Evolutionary conservation across 371 early-diverging fungal species (phyloP), one percentile per base, ranked within the genome.

Genomic region (Phascolomyces articulosus): DNA sequence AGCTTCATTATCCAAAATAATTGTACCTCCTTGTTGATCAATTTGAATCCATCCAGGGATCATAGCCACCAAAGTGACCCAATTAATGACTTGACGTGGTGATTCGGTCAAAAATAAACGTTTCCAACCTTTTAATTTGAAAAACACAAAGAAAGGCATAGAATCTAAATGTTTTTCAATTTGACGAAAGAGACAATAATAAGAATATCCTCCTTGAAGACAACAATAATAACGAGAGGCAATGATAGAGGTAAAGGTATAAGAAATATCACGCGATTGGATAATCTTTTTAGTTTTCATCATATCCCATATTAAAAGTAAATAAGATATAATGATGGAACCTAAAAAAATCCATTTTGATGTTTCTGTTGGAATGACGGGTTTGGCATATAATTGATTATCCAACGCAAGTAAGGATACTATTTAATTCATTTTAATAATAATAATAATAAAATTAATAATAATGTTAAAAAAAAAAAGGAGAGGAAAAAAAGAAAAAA

Each of bases 41-140:
- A 72, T 59, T 13, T 74, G 58, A 4, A 76, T 61, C 79, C 77
- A 79, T 41, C 64, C 48, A 18, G 72, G 72, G 1, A 72, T 54
- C 16, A 79, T 34, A 2, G 69, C 74, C 16, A 66, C 55, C 28
- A 80, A 40, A 0, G 81, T 80, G 6, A 78, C 73, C n/a, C 72
- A 54, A 59, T 75, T 77, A 26, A 95, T 86, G 40, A 89, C 86
- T 67, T 92, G 92, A 51, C 96, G 91, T 23, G 95, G 95, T 1
- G 93, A 86, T 65, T 94, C 95, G 28, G 96, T 93, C 34, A 96
- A 77, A 31, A 96, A 61, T 3, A 96, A 71, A 40, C 94, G 84
- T 70, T 93, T 95, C 96, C 96, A 94, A 48, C 91, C 90, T 81
- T 92, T 91, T 61, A 95, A 85, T 2, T 84, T 80, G 71, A 94